Conservation (phyloP, 75 land plant species). For the Azolla pinnata region DNA sequence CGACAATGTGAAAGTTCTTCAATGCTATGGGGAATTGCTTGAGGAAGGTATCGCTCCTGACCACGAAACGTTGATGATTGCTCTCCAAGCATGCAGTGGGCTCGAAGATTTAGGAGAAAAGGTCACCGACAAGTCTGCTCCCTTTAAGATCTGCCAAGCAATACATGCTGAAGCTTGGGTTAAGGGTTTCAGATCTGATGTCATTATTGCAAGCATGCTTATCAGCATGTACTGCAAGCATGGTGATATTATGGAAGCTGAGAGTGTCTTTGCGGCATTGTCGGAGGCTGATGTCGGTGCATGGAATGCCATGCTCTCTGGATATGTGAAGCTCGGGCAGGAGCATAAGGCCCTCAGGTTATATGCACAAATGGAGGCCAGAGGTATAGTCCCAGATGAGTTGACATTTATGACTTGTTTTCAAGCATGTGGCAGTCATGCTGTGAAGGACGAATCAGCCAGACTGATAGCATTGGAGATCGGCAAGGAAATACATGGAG, state of each 20-base stretch:
- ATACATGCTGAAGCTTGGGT: slow-evolving; percentile 37
- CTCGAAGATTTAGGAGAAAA: slow-evolving; percentile 10
- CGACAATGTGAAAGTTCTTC: slow-evolving; percentile 28
- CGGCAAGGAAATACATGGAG: not conserved
- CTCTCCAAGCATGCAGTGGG: slow-evolving; percentile 46
- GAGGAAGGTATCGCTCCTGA: slow-evolving; percentile 29
- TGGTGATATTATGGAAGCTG: slow-evolving; percentile 16
- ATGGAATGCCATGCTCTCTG: slow-evolving; percentile 16
- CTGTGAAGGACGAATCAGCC: not conserved
- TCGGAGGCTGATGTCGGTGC: slow-evolving; percentile 6
- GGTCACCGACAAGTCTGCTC: not conserved
- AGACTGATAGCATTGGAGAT: no score
- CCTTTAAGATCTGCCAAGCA: slow-evolving; percentile 27
- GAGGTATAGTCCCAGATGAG: not conserved
- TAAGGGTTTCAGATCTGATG: slow-evolving; percentile 8
- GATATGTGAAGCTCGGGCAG: not conserved
- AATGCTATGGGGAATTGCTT: slow-evolving; percentile 37
- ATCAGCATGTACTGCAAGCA: slow-evolving; percentile 27
- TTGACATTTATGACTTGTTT: not conserved
- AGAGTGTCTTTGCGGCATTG: slow-evolving; percentile 16
- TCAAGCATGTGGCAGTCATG: slow-evolving; percentile 8
- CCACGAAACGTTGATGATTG: slow-evolving; percentile 39
- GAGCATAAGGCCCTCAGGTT: slow-evolving; percentile 2
- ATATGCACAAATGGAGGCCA: not conserved
- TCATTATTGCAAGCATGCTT: slow-evolving; percentile 27